Percentiles rank a stretch among this genome's conserved stretches.
Evolutionary conservation across 768 basidiomycete genomes (phyloP).

Genomic region (Candolleomyces aberdarensis): DNA sequence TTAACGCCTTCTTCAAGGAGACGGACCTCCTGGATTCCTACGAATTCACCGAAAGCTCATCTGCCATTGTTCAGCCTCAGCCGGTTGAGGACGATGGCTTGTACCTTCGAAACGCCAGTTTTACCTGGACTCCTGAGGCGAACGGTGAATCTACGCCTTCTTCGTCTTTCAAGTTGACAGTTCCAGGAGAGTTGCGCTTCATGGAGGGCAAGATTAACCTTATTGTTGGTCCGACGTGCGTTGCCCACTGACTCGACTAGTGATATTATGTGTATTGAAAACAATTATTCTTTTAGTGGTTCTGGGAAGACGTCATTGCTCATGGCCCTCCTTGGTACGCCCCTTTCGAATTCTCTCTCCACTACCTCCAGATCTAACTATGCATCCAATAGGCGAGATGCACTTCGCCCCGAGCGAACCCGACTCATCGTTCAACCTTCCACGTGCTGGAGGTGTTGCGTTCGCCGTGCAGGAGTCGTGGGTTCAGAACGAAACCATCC

Average conservation of each 20-base stretch:
- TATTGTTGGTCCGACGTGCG: conserved; percentile 53
- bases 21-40: conserved; percentile 34
- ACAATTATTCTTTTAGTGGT: conserved; percentile 18
- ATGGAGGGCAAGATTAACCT: conserved; percentile 50
- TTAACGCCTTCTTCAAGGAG: conserved; percentile 29
- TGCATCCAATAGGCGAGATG: conserved; percentile 49
- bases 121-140: conserved; percentile 49
- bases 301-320: conserved; percentile 61
- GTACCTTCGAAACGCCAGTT: conserved; percentile 43
- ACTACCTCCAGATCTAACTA: neutral
- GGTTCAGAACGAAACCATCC: conserved; percentile 78
- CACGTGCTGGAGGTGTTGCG: conserved; percentile 64
- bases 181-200: conserved; percentile 56
- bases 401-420: conserved; percentile 51
- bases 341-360: neutral
- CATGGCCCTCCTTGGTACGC: conserved; percentile 51
- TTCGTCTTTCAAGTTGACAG: conserved; percentile 40
- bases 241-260: neutral
- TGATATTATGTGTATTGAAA: neutral
- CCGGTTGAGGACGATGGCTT: neutral
- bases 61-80: conserved; percentile 3
- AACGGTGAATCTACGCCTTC: conserved; percentile 24
- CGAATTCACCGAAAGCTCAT: neutral
- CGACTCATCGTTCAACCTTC: conserved; percentile 68
- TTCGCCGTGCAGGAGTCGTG: conserved; percentile 85